These are phyloP conservation scores for Ephemerocybe angulata DNA, from an alignment of 768 basidiomycete genomes.

Conservation along the genomic window DNA sequence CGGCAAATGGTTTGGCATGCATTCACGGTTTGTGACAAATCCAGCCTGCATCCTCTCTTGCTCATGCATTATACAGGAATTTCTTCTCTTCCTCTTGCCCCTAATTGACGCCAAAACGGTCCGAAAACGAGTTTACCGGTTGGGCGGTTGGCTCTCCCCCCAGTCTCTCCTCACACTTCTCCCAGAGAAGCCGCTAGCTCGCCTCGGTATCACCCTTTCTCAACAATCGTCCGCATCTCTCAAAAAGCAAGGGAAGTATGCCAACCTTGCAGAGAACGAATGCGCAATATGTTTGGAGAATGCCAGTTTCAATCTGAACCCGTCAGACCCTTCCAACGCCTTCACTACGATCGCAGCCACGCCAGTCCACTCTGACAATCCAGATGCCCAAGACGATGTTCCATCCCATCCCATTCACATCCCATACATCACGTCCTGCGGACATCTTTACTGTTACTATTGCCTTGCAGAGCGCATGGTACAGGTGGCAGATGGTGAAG, in stretches of 20 bases:
- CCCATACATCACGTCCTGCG: conserved; percentile 81
- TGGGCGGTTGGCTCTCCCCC: conserved; percentile 29
- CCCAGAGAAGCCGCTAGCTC: conserved; percentile 18
- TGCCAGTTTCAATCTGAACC: conserved; percentile 56
- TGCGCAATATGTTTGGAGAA: conserved; percentile 91
- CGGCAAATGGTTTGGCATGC: conserved; percentile 99
- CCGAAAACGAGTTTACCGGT: conserved; percentile 50
- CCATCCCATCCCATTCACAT: conserved; percentile 70
- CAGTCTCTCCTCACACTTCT: conserved; percentile 27
- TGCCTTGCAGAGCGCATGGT: conserved; percentile 86
- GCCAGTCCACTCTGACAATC: conserved; percentile 11
- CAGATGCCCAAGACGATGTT: conserved; percentile 31
- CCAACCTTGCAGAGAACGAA: conserved; percentile 63
- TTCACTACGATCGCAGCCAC: conserved; percentile 36
- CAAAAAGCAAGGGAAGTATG: conserved; percentile 56
- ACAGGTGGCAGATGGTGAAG: conserved; percentile 63
- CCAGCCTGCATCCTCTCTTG: neutral
- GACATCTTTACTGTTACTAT: conserved; percentile 89
- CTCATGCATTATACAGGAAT: conserved; percentile 63
- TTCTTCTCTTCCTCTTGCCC: conserved; percentile 88
- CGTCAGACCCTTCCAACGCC: conserved; percentile 50
- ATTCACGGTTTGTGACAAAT: conserved; percentile 72
- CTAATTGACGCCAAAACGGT: conserved; percentile 69
- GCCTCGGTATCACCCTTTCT: conserved; percentile 4
- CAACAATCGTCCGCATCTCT: conserved; percentile 1